Percentiles rank a stretch among this genome's conserved stretches.
phyloP scores from a whole-genome alignment of 306 rosid genomes.

The Castanea crenata region DNA sequence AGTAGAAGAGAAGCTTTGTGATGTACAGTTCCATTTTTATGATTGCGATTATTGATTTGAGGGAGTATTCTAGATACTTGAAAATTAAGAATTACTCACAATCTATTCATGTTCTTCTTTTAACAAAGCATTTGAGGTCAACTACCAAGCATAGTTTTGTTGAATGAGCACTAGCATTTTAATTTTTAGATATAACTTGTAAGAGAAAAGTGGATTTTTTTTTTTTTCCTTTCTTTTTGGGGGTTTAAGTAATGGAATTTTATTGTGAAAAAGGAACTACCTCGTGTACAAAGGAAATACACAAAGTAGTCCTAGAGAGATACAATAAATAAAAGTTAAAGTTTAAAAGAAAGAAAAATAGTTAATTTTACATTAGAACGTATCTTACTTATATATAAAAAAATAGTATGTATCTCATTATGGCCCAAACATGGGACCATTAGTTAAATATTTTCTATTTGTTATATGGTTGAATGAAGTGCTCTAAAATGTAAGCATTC shows the following conservation, averaged over 20 bases:
- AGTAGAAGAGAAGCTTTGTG: not conserved
- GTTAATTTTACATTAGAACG: too few relatives aligned
- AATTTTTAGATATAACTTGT: not conserved
- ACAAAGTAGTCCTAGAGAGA: too few relatives aligned
- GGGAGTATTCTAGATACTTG: not conserved
- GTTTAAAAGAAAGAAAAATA: too few relatives aligned
- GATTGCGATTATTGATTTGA: not conserved
- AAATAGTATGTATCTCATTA: too few relatives aligned
- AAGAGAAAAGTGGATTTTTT: not conserved
- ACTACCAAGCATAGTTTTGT: not conserved
- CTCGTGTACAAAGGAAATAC: too few relatives aligned
- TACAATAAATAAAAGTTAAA: too few relatives aligned
- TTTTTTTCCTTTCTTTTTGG: too few relatives aligned
- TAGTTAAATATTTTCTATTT: not conserved
- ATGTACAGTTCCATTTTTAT: not conserved
- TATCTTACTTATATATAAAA: too few relatives aligned
- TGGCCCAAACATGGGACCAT: too few relatives aligned
- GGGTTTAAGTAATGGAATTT: too few relatives aligned
- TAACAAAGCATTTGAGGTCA: not conserved
- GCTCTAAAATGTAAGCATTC: not conserved
- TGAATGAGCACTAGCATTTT: not conserved
- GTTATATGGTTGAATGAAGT: not conserved
- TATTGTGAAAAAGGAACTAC: too few relatives aligned
- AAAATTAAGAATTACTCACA: not conserved
- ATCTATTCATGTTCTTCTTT: not conserved